These are phyloP conservation scores for Flaveria brownii DNA, from an alignment of 129 eudicot genomes.

Conservation along the genomic window DNA sequence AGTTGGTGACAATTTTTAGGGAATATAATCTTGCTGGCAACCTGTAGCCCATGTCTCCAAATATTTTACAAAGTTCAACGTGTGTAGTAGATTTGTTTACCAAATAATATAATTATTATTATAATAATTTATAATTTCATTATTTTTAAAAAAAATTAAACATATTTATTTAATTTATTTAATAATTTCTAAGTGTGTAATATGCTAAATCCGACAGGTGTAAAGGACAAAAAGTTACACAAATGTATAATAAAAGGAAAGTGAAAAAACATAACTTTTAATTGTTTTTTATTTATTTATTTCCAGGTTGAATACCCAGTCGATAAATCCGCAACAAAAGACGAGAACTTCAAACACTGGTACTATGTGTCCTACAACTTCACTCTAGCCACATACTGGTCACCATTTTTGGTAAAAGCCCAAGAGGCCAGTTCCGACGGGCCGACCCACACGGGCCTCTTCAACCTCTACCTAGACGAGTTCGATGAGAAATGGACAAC, in stretches of 20 bases:
- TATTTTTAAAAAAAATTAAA: not conserved
- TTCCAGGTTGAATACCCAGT: conserved; percentile 72
- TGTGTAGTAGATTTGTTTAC: conserved; percentile 14
- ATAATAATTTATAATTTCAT: not conserved
- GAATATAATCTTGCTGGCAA: conserved; percentile 54
- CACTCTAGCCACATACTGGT: conserved; percentile 58
- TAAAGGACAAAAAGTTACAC: conserved; percentile 12
- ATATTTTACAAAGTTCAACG: conserved; percentile 20
- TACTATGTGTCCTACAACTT: conserved; percentile 60
- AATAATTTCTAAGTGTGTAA: not conserved
- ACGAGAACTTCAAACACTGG: conserved; percentile 70
- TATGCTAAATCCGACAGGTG: conserved; percentile 9
- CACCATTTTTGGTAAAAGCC: conserved; percentile 64
- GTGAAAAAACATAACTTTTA: not conserved
- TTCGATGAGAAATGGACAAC: conserved; percentile 68
- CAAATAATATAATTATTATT: not conserved
- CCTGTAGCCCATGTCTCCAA: conserved; percentile 40
- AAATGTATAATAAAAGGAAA: not conserved
- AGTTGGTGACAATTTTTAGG: conserved; percentile 41
- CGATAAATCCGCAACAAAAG: conserved; percentile 54
- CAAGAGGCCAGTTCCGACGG: conserved; percentile 55
- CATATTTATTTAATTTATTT: no score
- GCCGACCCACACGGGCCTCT: conserved; percentile 62
- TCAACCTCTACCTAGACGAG: conserved; percentile 77
- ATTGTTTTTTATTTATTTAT: not conserved